These are phyloP conservation scores for Fusarium piperis DNA, from an alignment of 2,329 filamentous ascomycete genomes.

Conservation along the genomic window DNA sequence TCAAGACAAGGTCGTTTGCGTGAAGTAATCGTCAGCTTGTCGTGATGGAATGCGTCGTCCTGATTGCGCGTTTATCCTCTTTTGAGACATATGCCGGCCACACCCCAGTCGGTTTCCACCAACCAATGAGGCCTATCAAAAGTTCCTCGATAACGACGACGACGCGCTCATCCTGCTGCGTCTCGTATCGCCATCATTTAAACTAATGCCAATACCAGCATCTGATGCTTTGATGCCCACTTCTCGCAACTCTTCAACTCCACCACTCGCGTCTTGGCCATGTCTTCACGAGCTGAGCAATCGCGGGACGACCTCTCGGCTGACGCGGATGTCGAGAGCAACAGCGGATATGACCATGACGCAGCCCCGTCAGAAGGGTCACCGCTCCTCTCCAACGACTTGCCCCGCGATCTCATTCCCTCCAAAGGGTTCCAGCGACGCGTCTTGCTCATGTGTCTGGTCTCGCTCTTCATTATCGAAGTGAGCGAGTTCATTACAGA, in stretches of 20 bases:
- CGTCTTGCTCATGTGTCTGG: slow-evolving; percentile 47
- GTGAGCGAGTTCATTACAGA: slow-evolving; percentile 51
- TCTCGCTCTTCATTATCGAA: slow-evolving; percentile 56
- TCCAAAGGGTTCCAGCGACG: slow-evolving; percentile 41
- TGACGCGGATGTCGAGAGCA: slow-evolving; percentile 23
- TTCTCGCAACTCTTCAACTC: neutral
- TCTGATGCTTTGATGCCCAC: neutral
- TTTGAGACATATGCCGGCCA: slow-evolving; percentile 3
- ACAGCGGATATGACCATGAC: slow-evolving; percentile 3
- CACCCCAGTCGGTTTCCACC: slow-evolving; percentile 17
- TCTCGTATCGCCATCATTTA: slow-evolving; percentile 13
- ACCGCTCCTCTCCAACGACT: slow-evolving; percentile 34
- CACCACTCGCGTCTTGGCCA: neutral
- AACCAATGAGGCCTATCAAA: slow-evolving; percentile 22
- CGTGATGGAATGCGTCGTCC: slow-evolving; percentile 11
- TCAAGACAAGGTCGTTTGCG: neutral
- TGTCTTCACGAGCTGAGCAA: slow-evolving; percentile 2
- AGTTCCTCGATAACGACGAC: slow-evolving; percentile 25
- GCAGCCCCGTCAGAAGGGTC: slow-evolving; percentile 23
- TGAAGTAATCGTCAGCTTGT: slow-evolving; percentile 12
- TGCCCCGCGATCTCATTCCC: slow-evolving; percentile 31
- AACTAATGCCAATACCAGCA: neutral
- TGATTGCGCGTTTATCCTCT: slow-evolving; percentile 16
- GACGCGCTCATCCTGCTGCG: neutral
- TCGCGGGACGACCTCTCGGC: neutral